Base-by-base conservation (phyloP, 768 basidiomycete genomes). In the Amanita fuliginea region DNA sequence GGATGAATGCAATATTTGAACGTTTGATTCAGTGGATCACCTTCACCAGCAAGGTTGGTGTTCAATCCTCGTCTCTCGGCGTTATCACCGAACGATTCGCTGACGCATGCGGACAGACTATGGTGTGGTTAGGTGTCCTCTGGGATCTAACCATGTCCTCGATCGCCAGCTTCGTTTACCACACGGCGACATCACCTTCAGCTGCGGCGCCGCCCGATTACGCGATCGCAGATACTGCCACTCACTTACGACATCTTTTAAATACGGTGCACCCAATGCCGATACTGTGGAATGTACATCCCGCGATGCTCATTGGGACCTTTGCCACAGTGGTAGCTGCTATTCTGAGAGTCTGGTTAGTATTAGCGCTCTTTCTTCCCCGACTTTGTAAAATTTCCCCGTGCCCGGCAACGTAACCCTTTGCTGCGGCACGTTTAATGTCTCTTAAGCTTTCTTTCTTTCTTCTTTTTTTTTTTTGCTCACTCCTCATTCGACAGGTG, bases 11-110 rank as follows among this genome's bases (percentile, higher is more conserved):
- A 3, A 52, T 67, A 10, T 69, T 69, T 46, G 67, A 69, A 54
- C 59, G 58, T 22, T 59, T 66, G 37, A 62, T 70, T 7, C 66
- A 66, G 46, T 64, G 62, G 19, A 59, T 68, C 28, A 68, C 67
- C 22, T 67, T 62, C 52, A 63, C 63, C 48, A 68, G 63, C 51
- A 70, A 68, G 55, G 68, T 68, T 14, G 14, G 59, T 45, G 34
- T 28, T 16, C 32, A 44, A 11, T 24, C 37, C 11, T 30, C 46
- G 43, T 18, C 32, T 34, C 28, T 43, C 45, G 41, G 28, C 22
- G 46, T n/a, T 33, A 34, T 35, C 42, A 42, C 19, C 21, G 35
- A 48, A 45, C 49, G 26, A 36, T 41, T 52, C 32, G 36, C 40
- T 44, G 35, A 30, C 44, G 5, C 43, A 48, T 22, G 24, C 26